Conservation (phyloP, 768 basidiomycete genomes). For the Boletus vinaceobasis region DNA sequence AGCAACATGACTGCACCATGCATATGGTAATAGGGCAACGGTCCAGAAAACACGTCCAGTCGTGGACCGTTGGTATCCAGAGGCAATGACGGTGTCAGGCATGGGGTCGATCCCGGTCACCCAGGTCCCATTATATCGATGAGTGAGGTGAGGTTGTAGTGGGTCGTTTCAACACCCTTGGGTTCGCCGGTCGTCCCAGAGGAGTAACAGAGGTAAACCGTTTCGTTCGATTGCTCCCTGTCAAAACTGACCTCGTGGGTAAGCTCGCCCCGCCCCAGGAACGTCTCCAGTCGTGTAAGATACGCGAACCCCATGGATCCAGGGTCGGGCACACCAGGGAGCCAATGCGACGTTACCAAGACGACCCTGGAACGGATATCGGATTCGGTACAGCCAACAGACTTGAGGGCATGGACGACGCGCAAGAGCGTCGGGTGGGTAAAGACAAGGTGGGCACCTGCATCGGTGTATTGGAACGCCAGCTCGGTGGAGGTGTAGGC, state of each 20-base stretch:
- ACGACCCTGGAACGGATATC: slow-evolving; percentile 56
- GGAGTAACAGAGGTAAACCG: slow-evolving; percentile 61
- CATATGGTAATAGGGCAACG: slow-evolving; percentile 61
- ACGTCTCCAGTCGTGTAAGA: slow-evolving; percentile 41
- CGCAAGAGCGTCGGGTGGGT: slow-evolving; percentile 66
- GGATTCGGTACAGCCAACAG: slow-evolving; percentile 41
- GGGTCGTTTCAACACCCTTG: slow-evolving; percentile 72
- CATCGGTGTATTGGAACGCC: slow-evolving; percentile 66
- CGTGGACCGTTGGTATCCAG: neutral
- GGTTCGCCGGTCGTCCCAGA: slow-evolving; percentile 76
- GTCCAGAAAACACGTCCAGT: slow-evolving; percentile 53
- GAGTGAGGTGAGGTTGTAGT: slow-evolving; percentile 63
- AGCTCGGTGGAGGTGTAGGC: slow-evolving; percentile 69
- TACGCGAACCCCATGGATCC: slow-evolving; percentile 33
- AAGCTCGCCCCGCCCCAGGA: slow-evolving; percentile 51
- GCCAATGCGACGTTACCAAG: slow-evolving; percentile 51
- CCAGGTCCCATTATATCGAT: too few species aligned
- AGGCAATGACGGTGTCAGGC: slow-evolving; percentile 15
- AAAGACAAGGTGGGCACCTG: slow-evolving; percentile 60
- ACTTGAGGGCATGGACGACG: slow-evolving; percentile 56
- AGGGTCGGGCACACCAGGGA: slow-evolving; percentile 29
- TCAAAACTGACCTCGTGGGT: slow-evolving; percentile 53
- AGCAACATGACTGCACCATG: slow-evolving; percentile 62
- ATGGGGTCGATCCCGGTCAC: slow-evolving; percentile 41
- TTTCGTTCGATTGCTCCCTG: slow-evolving; percentile 51